These are phyloP conservation scores for Glonium stellatum DNA, from an alignment of 495 filamentous ascomycete species.

Conservation along the genomic window DNA sequence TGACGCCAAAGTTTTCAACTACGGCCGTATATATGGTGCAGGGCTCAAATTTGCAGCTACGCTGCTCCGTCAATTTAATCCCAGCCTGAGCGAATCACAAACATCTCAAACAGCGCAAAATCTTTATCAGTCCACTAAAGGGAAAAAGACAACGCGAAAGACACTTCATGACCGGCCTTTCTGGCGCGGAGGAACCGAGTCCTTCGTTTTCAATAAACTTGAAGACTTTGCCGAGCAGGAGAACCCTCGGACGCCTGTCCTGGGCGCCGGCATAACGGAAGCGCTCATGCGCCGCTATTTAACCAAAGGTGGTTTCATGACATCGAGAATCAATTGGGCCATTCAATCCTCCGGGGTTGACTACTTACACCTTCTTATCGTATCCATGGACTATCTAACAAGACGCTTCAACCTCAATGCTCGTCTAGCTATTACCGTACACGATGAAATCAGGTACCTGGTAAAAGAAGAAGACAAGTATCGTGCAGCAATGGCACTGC, in stretches of 20 bases:
- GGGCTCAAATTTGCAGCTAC: constrained; percentile 88
- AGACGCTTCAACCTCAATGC: constrained; percentile 78
- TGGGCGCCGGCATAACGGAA: constrained; percentile 96
- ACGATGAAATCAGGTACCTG: constrained; percentile 95
- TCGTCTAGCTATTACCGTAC: constrained; percentile 86
- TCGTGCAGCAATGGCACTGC: constrained; percentile 79
- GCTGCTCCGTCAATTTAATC: constrained; percentile 88
- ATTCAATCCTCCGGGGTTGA: constrained; percentile 97
- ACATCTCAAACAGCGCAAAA: constrained; percentile 67
- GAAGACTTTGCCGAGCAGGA: constrained; percentile 98
- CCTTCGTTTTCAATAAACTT: constrained; percentile 94
- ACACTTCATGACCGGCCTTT: constrained; percentile 65
- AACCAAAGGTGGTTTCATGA: constrained; percentile 86
- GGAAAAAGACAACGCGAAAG: constrained; percentile 65
- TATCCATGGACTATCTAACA: constrained; percentile 89
- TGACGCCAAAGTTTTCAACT: constrained; percentile 97
- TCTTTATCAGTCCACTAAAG: constrained; percentile 86
- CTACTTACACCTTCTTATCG: constrained; percentile 90
- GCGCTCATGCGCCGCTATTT: constrained; percentile 82
- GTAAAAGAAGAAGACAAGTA: constrained; percentile 83
- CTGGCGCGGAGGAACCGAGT: constrained; percentile 95
- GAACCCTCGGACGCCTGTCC: constrained; percentile 77
- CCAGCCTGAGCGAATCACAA: constrained; percentile 65
- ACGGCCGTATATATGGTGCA: constrained; percentile 95
- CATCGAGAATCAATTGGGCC: constrained; percentile 96